Evolutionary conservation across 257 asterid species (phyloP), one percentile per base, ranked within the genome.

Genomic region (Plantago ovata): DNA sequence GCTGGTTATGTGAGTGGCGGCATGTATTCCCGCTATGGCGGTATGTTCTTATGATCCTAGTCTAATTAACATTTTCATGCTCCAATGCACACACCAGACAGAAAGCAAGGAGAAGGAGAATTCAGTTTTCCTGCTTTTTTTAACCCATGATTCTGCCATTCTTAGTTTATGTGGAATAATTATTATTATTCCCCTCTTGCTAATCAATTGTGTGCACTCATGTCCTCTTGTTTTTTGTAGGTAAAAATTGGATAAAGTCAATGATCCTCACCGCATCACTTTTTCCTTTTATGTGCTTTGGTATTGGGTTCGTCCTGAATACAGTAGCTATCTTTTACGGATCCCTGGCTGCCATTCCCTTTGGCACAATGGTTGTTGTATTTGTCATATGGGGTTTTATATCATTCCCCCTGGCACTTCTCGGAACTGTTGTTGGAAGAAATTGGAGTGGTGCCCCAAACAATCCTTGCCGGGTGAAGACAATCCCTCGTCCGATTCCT

Each of bases 401-500:
- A 57, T 89, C 97, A 33, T 89, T 86, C 24, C 97, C 97, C 5
- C 73, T 86, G 68, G 97, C 88, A 46, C 87, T 86, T 77, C 82
- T 89, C 67, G 97, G 97, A 15, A 85, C 94, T 49, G 84, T 86
- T 68, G 75, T 83, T 52, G 95, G 95, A 69, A 79, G 89, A 81
- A 89, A 86, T 67, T 84, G 86, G 87, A 80, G 84, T 62, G 91
- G 95, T 28, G 72, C 86, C 3, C 95, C 94, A 43, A 82, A 86
- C 74, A 86, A 84, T 71, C 95, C 95, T 58, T 86, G 95, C 75
- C 81, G 94, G 32, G 94, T 86, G 55, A 86, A 86, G 81, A 86
- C 95, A 48, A 86, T 86, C 56, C 96, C 95, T 20, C 95, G 95
- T 56, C 94, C 94, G 24, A 81, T 84, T 53, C 94, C 89, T n/a